Evolutionary conservation across 2,329 filamentous ascomycete genomes (phyloP), one percentile per base, ranked within the genome.

Genomic region (Pseudocercospora pini-densiflorae): DNA sequence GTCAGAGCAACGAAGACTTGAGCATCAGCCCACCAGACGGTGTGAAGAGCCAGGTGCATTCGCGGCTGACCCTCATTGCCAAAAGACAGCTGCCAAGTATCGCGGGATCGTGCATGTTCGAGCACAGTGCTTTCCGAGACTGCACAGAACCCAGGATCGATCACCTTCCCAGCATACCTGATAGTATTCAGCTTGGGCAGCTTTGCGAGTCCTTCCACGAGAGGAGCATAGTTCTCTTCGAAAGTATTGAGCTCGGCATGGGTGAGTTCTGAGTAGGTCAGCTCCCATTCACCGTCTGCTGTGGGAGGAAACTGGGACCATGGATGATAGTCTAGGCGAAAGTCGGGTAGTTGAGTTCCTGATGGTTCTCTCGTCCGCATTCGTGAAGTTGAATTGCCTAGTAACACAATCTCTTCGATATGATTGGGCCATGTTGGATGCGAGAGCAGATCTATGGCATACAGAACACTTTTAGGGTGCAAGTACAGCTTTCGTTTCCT

Each of bases 111-210:
- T 14, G 60, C 60, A 24, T 62, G 60, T 21, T 29, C 47, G 47
- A 62, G 19, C 29, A 62, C 29, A 9, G 60, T 54, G 5, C 14
- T 23, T 24, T 51, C n/a, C 4, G 49, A 43, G 5, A 62, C 60
- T 16, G 47, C 49, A 29, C 60, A 62, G 21, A 55, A 62, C 2
- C 60, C 60, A 29, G 49, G 60, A 7, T 62, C 60, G 4, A 27
- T 78, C 19, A 36, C 19, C 10, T 7, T n/a, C 8, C n/a, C 60
- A 9, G 60, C 19, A 23, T 62, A 62, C 7, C 31, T 54, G 7
- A 62, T 29, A 1, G 60, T 57, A 12, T 19, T 51, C 47, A 57
- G 16, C 19, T 40, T 51, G 7, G 49, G 49, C n/a, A 62, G 60
- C 9, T 16, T 43, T 14, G 19, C 31, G 10, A 62, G 10, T 6